Base-by-base conservation (phyloP, 495 filamentous ascomycete genomes). In the Tirmania nivea region DNA sequence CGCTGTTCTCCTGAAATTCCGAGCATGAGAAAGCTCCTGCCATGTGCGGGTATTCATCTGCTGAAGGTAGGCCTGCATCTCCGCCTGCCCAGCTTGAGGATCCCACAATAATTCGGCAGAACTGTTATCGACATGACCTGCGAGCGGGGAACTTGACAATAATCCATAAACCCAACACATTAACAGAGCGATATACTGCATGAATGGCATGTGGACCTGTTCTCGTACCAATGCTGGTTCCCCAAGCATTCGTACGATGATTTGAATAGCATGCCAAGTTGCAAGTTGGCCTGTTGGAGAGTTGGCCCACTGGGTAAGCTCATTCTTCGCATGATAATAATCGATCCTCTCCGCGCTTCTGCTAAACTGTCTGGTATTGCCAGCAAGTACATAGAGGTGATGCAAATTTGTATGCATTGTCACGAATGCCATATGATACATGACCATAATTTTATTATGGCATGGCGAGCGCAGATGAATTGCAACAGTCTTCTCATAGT, bases 381-480 rank as follows among this genome's bases (percentile, higher is more conserved):
- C 62, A 3, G 62, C 62, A 17, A 56, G 57, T 9, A 50, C 60
- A 37, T 59, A 54, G 16, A 65, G 57, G 34, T 55, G 59, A 37
- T 57, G 56, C 49, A 65, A 55, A 19, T 61, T 61, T 51, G 59
- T 61, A 49, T 65, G 62, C n/a, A 64, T 59, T 17, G 59, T 52
- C 31, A 65, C 63, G 45, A 64, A 58, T 52, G 56, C 59, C n/a
- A 62, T 57, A 50, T 64, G 62, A 55, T 64, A 65, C 59, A 64
- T 64, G 34, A 64, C 53, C 58, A 64, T 56, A 17, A 62, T 59
- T 48, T 57, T 57, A 47, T 64, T 54, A 48, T 61, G 57, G 54
- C 53, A 64, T 35, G 56, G 36, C 50, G 63, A 55, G n/a, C 52
- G 50, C 50, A 64, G 54, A 52, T 62, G 55, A 21, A 59, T 60